Evolutionary conservation across 1,139 yeast genomes (phyloP).

Genomic region (Kodamaea arcana): DNA sequence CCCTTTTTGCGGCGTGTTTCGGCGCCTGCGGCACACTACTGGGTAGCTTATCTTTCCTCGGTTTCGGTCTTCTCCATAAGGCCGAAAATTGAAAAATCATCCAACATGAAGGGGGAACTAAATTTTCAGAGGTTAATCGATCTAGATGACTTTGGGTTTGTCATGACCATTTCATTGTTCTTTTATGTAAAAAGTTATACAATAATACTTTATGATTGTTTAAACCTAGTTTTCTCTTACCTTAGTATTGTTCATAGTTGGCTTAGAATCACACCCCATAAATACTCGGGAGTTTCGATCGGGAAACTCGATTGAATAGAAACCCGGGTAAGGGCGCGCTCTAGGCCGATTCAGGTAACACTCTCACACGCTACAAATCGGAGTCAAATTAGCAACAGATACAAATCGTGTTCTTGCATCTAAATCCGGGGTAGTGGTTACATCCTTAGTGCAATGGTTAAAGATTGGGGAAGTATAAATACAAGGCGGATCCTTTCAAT

Average conservation of each 20-base stretch:
- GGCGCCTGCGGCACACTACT: neutral
- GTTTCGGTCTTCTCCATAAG: neutral
- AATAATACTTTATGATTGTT: no score
- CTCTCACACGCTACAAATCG: neutral
- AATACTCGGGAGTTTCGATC: no score
- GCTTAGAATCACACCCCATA: neutral
- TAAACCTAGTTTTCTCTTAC: no score
- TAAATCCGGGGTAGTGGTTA: neutral
- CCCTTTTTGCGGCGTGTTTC: no score
- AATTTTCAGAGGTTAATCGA: no score
- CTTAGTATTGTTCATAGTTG: neutral
- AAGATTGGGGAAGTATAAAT: neutral
- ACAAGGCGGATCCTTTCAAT: no score
- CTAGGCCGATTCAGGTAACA: neutral
- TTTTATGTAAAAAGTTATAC: no score
- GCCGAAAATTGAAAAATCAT: no score
- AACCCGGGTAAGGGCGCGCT: neutral
- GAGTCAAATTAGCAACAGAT: neutral
- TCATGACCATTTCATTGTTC: no score
- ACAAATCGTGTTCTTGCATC: neutral
- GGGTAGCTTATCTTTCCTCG: neutral
- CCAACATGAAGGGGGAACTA: no score
- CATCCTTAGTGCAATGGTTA: neutral
- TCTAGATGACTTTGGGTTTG: no score
- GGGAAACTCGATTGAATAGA: no score